These are phyloP conservation scores for Diaporthe sp. DNA, from an alignment of 2,329 filamentous ascomycete species.

Conservation along the genomic window DNA sequence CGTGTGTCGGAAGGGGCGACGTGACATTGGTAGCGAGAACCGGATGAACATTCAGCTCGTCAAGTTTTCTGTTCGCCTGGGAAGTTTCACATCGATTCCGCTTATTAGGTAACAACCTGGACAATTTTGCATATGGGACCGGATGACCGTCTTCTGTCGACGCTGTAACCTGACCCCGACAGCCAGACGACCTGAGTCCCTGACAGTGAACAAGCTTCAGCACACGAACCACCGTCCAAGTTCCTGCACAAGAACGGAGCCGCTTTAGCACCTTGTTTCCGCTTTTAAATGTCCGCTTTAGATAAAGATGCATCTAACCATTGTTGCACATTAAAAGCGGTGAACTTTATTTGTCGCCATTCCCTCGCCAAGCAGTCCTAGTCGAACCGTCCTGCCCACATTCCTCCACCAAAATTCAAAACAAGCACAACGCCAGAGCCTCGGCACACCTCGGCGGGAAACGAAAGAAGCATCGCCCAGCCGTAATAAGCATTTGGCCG, in stretches of 20 bases:
- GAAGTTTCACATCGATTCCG: not conserved
- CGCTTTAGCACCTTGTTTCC: constrained; percentile 3
- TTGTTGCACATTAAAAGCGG: constrained; percentile 33
- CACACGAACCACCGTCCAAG: not conserved
- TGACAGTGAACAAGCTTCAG: not conserved
- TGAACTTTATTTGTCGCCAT: constrained; percentile 7
- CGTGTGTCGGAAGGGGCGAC: not conserved
- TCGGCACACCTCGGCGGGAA: constrained; percentile 16
- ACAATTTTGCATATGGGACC: not conserved
- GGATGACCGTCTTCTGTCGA: not conserved
- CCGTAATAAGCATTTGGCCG: not conserved
- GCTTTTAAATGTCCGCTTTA: constrained; percentile 35
- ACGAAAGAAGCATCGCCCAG: constrained; percentile 18
- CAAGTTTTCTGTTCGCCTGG: not conserved
- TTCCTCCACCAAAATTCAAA: not conserved
- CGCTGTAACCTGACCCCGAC: not conserved
- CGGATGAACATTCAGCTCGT: constrained; percentile 18
- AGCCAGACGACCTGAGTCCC: not conserved
- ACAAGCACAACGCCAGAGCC: not conserved
- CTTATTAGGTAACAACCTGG: not conserved
- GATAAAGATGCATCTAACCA: constrained; percentile 6
- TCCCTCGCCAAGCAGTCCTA: not conserved
- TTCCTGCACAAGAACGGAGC: constrained; percentile 23
- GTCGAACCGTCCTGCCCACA: not conserved
- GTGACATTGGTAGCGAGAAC: not conserved